phyloP scores from a whole-genome alignment of 2,329 filamentous ascomycete species.

The Nectriaceae sp. region DNA sequence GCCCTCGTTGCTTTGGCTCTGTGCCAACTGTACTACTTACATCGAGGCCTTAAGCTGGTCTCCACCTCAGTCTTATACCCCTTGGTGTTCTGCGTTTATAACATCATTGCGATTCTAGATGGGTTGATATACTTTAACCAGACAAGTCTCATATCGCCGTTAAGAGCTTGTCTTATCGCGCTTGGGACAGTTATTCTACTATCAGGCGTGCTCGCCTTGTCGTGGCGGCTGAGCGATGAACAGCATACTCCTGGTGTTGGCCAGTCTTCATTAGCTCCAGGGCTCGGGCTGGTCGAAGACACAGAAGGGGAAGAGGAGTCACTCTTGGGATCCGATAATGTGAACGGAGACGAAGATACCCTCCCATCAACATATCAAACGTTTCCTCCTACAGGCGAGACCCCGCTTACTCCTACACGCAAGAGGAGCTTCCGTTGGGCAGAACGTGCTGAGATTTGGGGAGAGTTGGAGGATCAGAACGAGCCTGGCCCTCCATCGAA shows the following conservation, averaged over 20 bases:
- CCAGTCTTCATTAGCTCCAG: conserved; percentile 75
- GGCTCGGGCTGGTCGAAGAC: conserved; percentile 78
- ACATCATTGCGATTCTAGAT: conserved; percentile 97
- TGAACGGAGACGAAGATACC: conserved; percentile 43
- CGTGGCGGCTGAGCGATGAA: conserved; percentile 87
- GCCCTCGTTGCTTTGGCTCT: conserved; percentile 80
- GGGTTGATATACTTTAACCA: conserved; percentile 97
- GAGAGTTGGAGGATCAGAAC: conserved; percentile 77
- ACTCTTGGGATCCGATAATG: conserved; percentile 50
- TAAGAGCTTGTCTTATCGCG: conserved; percentile 80
- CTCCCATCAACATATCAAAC: conserved; percentile 46
- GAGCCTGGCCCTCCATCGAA: conserved; percentile 41
- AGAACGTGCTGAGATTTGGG: conserved; percentile 83
- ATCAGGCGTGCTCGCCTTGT: conserved; percentile 84
- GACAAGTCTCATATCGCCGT: conserved; percentile 72
- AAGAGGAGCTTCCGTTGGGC: conserved; percentile 57
- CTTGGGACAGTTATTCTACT: conserved; percentile 86
- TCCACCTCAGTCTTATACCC: conserved; percentile 96
- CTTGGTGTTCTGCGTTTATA: conserved; percentile 97
- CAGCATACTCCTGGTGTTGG: conserved; percentile 61
- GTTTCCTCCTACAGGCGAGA: conserved; percentile 44
- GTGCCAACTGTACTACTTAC: conserved; percentile 91
- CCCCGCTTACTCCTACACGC: conserved; percentile 41
- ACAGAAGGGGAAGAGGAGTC: conserved; percentile 62
- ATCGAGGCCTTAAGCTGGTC: conserved; percentile 89